These are phyloP conservation scores for Backusella liffmaniae DNA, from an alignment of 192 early-diverging fungal species.

Conservation along the genomic window DNA sequence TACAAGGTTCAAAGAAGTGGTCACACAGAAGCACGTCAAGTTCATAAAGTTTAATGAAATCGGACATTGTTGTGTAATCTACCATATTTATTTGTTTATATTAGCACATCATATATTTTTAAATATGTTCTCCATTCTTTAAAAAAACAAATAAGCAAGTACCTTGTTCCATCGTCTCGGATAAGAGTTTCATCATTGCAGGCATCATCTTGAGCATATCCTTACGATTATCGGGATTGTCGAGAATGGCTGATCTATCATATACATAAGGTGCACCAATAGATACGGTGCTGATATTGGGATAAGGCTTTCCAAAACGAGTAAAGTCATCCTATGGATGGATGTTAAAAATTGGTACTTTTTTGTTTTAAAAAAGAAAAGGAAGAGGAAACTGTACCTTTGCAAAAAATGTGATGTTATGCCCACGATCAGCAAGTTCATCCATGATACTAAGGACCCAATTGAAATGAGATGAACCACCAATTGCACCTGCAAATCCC, in stretches of 20 bases:
- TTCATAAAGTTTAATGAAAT: not conserved
- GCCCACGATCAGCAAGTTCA: constrained; percentile 6
- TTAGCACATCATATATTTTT: not conserved
- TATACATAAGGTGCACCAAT: not conserved
- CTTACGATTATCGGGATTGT: not conserved
- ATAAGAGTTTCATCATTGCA: not conserved
- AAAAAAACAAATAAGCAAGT: not conserved
- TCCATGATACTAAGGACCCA: constrained; percentile 9
- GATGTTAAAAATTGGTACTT: too few relatives aligned
- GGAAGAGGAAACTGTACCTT: not conserved
- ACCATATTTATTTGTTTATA: not conserved
- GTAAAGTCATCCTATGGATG: not conserved
- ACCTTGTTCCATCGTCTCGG: not conserved
- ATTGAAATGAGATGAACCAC: not conserved
- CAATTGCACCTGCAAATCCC: not conserved
- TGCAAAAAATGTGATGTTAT: not conserved
- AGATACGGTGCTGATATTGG: not conserved
- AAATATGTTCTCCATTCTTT: not conserved
- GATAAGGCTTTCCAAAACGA: not conserved
- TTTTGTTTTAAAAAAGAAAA: too few relatives aligned
- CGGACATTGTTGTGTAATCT: not conserved
- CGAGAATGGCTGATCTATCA: not conserved
- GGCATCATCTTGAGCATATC: not conserved
- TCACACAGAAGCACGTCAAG: constrained; percentile 22
- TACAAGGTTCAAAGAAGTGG: constrained; percentile 13